Evolutionary conservation across 2,329 filamentous ascomycete species (phyloP).

Genomic region (Verruconis gallopava): DNA sequence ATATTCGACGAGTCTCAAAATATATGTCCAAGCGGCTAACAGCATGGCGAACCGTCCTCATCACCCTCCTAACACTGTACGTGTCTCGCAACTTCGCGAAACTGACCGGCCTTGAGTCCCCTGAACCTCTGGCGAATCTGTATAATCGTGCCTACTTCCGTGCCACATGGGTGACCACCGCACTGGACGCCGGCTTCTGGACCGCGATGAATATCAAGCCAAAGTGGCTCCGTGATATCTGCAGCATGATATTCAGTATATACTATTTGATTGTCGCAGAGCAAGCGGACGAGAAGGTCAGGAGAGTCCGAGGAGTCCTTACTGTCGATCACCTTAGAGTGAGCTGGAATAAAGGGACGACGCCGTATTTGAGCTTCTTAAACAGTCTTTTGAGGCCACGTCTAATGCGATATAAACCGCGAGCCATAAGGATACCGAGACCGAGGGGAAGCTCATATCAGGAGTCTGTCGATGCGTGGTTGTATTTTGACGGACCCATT

Average conservation of each 20-base stretch:
- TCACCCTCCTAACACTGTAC: conserved; percentile 86
- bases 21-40: conserved; percentile 60
- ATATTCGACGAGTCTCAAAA: conserved; percentile 56
- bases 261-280: conserved; percentile 93
- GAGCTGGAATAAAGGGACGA: conserved; percentile 89
- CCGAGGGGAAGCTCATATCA: conserved; percentile 69
- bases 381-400: conserved; percentile 63
- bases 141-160: conserved; percentile 89
- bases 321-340: conserved; percentile 86
- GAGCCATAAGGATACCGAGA: conserved; percentile 71
- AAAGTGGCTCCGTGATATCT: conserved; percentile 70
- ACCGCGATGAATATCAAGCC: conserved; percentile 83
- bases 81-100: conserved; percentile 87
- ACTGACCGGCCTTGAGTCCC: conserved; percentile 77
- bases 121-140: conserved; percentile 86
- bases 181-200: conserved; percentile 94
- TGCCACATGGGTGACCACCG: conserved; percentile 92
- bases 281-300: conserved; percentile 89
- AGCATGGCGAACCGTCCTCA: conserved; percentile 76
- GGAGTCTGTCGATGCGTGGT: conserved; percentile 72
- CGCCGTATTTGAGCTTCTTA: conserved; percentile 67
- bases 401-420: conserved; percentile 67
- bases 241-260: conserved; percentile 68
- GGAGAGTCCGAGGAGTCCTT: conserved; percentile 72
- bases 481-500: conserved; percentile 86